Conservation (phyloP, 345 rosid species). For the Salix purpurea region DNA sequence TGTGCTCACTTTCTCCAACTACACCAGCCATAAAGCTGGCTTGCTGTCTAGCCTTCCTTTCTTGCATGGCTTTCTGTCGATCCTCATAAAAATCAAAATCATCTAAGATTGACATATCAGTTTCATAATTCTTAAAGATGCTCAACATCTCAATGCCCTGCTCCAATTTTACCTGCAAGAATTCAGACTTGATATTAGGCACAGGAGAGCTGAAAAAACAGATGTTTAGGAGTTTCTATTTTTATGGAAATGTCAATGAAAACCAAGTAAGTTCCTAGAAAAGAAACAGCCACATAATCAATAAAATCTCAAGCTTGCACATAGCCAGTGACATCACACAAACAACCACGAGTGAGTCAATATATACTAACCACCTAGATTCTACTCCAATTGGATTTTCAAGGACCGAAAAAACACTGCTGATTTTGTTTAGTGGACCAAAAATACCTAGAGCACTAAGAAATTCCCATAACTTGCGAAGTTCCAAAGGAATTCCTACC, state of each 20-base stretch:
- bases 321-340: neutral
- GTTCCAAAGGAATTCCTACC: slow-evolving; percentile 32
- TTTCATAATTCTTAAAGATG: slow-evolving; percentile 65
- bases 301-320: neutral
- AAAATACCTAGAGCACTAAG: neutral
- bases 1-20: slow-evolving; percentile 53
- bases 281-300: neutral
- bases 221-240: neutral
- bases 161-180: slow-evolving; percentile 74
- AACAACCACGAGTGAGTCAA: neutral
- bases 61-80: slow-evolving; percentile 73
- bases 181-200: slow-evolving; percentile 1
- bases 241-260: neutral
- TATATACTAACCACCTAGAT: neutral
- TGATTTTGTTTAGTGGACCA: neutral
- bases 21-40: slow-evolving; percentile 44
- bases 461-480: slow-evolving; percentile 3
- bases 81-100: slow-evolving; percentile 89
- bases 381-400: neutral
- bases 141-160: slow-evolving; percentile 76
- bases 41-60: slow-evolving; percentile 71
- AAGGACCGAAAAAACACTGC: neutral
- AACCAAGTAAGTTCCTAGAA: neutral
- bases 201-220: neutral
- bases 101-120: slow-evolving; percentile 69